Conservation (phyloP, 2,329 filamentous ascomycete genomes). For the Teratosphaeria viscida region DNA sequence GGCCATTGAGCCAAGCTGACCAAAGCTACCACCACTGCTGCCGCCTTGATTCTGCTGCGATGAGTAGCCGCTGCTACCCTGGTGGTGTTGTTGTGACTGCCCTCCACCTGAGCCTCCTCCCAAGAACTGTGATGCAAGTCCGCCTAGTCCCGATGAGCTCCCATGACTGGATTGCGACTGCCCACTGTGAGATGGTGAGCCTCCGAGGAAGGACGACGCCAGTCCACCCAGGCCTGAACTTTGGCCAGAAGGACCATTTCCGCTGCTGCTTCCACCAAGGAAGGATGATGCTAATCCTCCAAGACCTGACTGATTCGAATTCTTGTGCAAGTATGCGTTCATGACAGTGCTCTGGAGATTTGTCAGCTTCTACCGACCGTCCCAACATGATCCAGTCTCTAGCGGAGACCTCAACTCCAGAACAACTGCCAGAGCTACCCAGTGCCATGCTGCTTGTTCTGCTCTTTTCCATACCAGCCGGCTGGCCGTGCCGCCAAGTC, state of each 20-base stretch:
- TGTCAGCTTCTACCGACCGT: constrained; percentile 6
- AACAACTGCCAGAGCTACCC: neutral
- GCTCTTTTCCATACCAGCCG: neutral
- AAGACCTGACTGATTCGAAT: constrained; percentile 5
- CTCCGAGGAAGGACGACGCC: constrained; percentile 22
- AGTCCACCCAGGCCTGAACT: constrained; percentile 16
- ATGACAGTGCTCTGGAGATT: constrained; percentile 14
- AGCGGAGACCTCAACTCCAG: neutral
- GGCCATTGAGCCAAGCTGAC: constrained; percentile 17
- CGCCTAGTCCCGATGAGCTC: neutral
- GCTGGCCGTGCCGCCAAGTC: neutral
- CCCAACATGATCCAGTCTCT: neutral
- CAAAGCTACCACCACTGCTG: constrained; percentile 9
- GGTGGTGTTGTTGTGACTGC: constrained; percentile 1
- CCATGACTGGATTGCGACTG: constrained; percentile 2
- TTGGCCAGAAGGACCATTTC: neutral
- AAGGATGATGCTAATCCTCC: constrained; percentile 4
- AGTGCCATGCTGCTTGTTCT: neutral
- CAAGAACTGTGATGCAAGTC: constrained; percentile 2
- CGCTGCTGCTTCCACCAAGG: constrained; percentile 1
- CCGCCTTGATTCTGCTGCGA: constrained; percentile 6
- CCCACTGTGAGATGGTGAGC: constrained; percentile 8
- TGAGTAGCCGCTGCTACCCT: constrained; percentile 5
- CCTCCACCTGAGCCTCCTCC: neutral
- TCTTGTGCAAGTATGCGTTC: constrained; percentile 21